These are phyloP conservation scores for Aspergillus bridgeri DNA, from an alignment of 495 filamentous ascomycete species.

Conservation along the genomic window DNA sequence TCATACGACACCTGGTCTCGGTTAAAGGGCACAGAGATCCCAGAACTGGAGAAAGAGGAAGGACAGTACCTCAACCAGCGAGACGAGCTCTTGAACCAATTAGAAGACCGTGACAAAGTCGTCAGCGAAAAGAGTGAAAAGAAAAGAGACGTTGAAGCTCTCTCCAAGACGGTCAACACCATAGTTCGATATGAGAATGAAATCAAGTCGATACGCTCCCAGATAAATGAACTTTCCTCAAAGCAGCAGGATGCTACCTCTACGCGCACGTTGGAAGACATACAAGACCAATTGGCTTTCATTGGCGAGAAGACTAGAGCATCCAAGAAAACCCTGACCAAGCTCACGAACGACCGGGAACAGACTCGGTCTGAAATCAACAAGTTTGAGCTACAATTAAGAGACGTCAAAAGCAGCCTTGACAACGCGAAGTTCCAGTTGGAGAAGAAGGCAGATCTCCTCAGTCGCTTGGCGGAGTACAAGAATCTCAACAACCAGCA, in stretches of 20 bases:
- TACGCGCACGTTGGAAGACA: constrained; percentile 71
- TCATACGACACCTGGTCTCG: constrained; percentile 71
- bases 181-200: constrained; percentile 72
- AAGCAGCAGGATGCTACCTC: constrained; percentile 65
- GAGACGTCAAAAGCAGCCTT: constrained; percentile 66
- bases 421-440: constrained; percentile 66
- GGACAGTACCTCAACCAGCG: constrained; percentile 51
- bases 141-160: constrained; percentile 69
- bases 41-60: constrained; percentile 60
- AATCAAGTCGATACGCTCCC: constrained; percentile 61
- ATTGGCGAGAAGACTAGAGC: constrained; percentile 63
- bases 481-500: constrained; percentile 64
- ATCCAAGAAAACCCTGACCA: constrained; percentile 59
- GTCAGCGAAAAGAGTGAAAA: constrained; percentile 62
- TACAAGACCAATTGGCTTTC: constrained; percentile 68
- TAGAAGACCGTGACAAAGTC: constrained; percentile 70
- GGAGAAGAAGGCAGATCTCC: constrained; percentile 68
- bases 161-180: constrained; percentile 69
- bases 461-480: constrained; percentile 66
- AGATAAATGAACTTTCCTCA: constrained; percentile 66
- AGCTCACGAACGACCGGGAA: constrained; percentile 67
- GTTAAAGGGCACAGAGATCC: constrained; percentile 67
- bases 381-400: constrained; percentile 65
- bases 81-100: constrained; percentile 55
- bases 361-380: constrained; percentile 62